Evolutionary conservation across 2,329 filamentous ascomycete genomes (phyloP).

Genomic region (Clonostachys byssicola): DNA sequence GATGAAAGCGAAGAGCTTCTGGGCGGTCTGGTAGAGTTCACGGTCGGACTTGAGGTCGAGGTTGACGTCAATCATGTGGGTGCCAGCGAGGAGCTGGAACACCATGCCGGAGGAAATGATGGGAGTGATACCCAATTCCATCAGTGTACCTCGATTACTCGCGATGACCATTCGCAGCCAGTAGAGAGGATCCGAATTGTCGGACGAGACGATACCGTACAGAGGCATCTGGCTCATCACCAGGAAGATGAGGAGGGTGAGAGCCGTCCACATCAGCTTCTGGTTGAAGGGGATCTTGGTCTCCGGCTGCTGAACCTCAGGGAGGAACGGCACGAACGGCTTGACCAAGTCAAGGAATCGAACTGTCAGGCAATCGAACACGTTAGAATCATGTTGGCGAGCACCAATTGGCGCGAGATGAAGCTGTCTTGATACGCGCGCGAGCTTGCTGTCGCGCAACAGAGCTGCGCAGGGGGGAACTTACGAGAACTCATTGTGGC

Average conservation of each 20-base stretch:
- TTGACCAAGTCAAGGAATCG: constrained; percentile 99
- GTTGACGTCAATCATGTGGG: constrained; percentile 99
- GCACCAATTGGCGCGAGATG: constrained; percentile 15
- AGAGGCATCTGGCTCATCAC: constrained; percentile 99
- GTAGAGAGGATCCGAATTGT: constrained; percentile 97
- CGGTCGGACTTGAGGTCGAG: constrained; percentile 99
- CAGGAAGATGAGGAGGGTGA: constrained; percentile 96
- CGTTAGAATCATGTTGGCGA: constrained; percentile 17
- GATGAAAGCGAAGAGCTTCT: constrained; percentile 98
- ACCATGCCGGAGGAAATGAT: constrained; percentile 99
- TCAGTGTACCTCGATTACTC: constrained; percentile 93
- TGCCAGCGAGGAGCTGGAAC: constrained; percentile 98
- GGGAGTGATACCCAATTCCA: constrained; percentile 95
- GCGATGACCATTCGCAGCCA: constrained; percentile 99
- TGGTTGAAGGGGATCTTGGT: constrained; percentile 99
- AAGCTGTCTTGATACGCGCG: not conserved
- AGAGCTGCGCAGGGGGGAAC: constrained; percentile 19
- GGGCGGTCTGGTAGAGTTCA: constrained; percentile 98
- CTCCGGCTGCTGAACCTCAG: constrained; percentile 97
- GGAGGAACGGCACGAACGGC: constrained; percentile 98
- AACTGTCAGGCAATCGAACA: constrained; percentile 50
- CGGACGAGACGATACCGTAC: constrained; percentile 98
- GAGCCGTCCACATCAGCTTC: constrained; percentile 91
- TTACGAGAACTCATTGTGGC: constrained; percentile 53
- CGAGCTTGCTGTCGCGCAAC: constrained; percentile 6